These are phyloP conservation scores for Elymus sibiricus DNA, from an alignment of 176 grass and related monocot genomes.

Conservation along the genomic window DNA sequence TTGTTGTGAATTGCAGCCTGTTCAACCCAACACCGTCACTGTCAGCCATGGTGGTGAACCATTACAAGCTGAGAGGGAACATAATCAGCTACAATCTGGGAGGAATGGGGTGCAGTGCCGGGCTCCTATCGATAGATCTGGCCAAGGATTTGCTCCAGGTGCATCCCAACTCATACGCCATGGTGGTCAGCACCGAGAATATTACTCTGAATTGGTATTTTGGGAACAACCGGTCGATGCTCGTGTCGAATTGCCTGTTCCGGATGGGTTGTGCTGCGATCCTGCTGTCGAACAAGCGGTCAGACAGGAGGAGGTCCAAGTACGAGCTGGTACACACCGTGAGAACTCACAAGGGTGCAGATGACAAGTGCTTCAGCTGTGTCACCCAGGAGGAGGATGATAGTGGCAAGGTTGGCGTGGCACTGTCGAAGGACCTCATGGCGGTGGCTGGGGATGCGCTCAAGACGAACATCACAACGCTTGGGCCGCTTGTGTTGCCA, in stretches of 20 bases:
- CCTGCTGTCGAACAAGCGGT: constrained; percentile 64
- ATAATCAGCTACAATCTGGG: constrained; percentile 79
- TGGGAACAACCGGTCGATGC: constrained; percentile 74
- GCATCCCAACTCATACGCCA: constrained; percentile 66
- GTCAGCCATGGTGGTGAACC: constrained; percentile 86
- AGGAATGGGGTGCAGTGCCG: constrained; percentile 90
- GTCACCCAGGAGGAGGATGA: constrained; percentile 87
- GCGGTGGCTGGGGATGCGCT: constrained; percentile 74
- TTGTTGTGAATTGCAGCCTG: constrained; percentile 83
- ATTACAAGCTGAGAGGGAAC: constrained; percentile 87
- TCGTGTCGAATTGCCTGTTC: constrained; percentile 79
- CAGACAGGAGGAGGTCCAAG: constrained; percentile 54
- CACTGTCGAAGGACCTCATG: constrained; percentile 86
- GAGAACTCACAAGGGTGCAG: constrained; percentile 77
- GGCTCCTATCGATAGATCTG: constrained; percentile 63
- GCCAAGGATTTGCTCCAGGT: constrained; percentile 86
- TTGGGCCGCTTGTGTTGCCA: constrained; percentile 75
- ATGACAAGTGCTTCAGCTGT: constrained; percentile 77
- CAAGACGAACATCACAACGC: constrained; percentile 88
- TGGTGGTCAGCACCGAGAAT: constrained; percentile 84
- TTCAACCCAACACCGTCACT: constrained; percentile 91
- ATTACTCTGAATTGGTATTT: constrained; percentile 92
- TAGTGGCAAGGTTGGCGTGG: constrained; percentile 46
- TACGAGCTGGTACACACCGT: constrained; percentile 82
- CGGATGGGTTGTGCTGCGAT: constrained; percentile 81